Conservation (phyloP, 2,329 filamentous ascomycete species). For the Sporothrix variecibatus region DNA sequence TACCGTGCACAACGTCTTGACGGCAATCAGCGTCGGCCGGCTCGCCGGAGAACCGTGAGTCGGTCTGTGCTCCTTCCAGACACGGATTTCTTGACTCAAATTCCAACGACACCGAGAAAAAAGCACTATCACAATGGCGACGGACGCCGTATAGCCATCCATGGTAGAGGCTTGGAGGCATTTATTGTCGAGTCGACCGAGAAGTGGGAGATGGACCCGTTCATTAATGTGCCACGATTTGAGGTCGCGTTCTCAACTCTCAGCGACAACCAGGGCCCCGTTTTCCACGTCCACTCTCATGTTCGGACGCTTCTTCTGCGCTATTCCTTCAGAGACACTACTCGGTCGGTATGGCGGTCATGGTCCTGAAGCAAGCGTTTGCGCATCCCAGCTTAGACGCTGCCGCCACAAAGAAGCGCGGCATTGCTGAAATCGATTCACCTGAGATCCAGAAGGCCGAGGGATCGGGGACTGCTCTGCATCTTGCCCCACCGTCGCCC, state of each 20-base stretch:
- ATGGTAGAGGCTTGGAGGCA: constrained; percentile 81
- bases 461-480: not conserved
- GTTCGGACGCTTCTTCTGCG: constrained; percentile 78
- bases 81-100: constrained; percentile 58
- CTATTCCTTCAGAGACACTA: constrained; percentile 96
- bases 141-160: constrained; percentile 77
- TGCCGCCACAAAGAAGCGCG: constrained; percentile 28
- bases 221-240: constrained; percentile 81
- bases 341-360: constrained; percentile 76
- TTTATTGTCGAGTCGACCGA: constrained; percentile 88
- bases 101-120: constrained; percentile 56
- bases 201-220: constrained; percentile 80
- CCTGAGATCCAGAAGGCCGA: not conserved
- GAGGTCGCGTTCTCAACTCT: constrained; percentile 83
- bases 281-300: constrained; percentile 83
- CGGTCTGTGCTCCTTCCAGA: constrained; percentile 69
- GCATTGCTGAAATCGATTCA: not conserved
- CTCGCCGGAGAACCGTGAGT: constrained; percentile 73
- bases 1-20: constrained; percentile 83
- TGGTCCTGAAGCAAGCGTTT: constrained; percentile 73
- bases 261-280: constrained; percentile 81
- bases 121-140: constrained; percentile 65
- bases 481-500: constrained; percentile 10
- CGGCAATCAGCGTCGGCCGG: constrained; percentile 56
- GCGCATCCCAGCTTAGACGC: constrained; percentile 52